A percentile compares a stretch with the other conserved stretches of the same genome.
Evolutionary conservation across 441 rosid genomes (phyloP).

Genomic region (Arabidopsis lyrata): DNA sequence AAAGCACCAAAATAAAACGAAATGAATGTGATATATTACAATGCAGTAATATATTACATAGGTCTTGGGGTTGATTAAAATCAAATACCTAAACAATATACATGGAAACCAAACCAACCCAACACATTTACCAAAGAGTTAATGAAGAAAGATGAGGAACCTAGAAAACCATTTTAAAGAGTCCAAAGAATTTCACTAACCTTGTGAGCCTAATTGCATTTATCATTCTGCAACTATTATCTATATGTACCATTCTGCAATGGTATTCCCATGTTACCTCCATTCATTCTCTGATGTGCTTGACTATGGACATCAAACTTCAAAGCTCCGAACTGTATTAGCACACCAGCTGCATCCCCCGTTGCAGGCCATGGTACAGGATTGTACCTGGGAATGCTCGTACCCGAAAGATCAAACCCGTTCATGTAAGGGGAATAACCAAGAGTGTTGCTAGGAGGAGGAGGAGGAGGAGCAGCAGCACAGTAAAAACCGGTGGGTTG

Average conservation of each 20-base stretch:
- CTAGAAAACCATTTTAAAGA: conserved; percentile 23
- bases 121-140: conserved; percentile 35
- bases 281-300: conserved; percentile 30
- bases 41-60: conserved; percentile 38
- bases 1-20: not conserved
- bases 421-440: conserved; percentile 51
- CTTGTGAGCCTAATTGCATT: conserved; percentile 33
- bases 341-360: conserved; percentile 41
- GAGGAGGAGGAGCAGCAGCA: conserved; percentile 34
- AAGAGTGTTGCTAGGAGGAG: conserved; percentile 28
- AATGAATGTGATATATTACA: conserved; percentile 6
- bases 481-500: conserved; percentile 47
- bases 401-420: conserved; percentile 42
- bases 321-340: conserved; percentile 36
- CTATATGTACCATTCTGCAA: conserved; percentile 33
- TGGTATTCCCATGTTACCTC: conserved; percentile 30
- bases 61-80: conserved; percentile 25
- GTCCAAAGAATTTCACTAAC: conserved; percentile 43
- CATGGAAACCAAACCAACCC: conserved; percentile 25
- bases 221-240: conserved; percentile 34
- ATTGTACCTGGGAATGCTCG: conserved; percentile 38
- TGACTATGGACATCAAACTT: conserved; percentile 33
- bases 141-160: conserved; percentile 21
- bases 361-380: conserved; percentile 40
- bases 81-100: conserved; percentile 32